These are phyloP conservation scores for Botrytis galanthina DNA, from an alignment of 2,329 filamentous ascomycete species.

Conservation along the genomic window DNA sequence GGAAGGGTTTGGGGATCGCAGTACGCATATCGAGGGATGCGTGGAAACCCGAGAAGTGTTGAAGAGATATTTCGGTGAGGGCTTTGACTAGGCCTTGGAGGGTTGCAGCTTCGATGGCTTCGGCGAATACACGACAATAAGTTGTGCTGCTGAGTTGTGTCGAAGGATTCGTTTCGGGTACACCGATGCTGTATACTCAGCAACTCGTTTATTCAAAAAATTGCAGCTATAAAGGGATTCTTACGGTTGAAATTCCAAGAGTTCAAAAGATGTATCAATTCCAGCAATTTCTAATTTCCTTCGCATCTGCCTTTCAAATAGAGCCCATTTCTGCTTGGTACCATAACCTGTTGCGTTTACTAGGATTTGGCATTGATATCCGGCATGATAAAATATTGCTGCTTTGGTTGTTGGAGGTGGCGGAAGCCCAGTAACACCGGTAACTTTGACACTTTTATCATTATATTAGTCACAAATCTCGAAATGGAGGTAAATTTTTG, in stretches of 20 bases:
- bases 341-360: not conserved
- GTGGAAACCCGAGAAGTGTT: not conserved
- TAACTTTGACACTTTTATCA: not conserved
- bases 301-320: not conserved
- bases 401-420: not conserved
- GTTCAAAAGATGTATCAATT: not conserved
- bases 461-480: not conserved
- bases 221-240: not conserved
- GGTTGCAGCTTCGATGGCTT: not conserved
- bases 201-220: not conserved
- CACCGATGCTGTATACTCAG: not conserved
- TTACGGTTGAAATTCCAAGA: not conserved
- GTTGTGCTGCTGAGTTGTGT: not conserved
- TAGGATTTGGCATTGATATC: not conserved
- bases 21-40: not conserved
- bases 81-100: not conserved
- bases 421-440: not conserved
- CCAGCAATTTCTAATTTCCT: not conserved
- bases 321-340: not conserved
- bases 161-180: not conserved
- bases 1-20: not conserved
- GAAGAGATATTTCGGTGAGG: not conserved
- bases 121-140: not conserved
- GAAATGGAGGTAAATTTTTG: not conserved
- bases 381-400: not conserved